Base-by-base conservation (phyloP, 345 rosid species). In the Laguncularia racemosa region DNA sequence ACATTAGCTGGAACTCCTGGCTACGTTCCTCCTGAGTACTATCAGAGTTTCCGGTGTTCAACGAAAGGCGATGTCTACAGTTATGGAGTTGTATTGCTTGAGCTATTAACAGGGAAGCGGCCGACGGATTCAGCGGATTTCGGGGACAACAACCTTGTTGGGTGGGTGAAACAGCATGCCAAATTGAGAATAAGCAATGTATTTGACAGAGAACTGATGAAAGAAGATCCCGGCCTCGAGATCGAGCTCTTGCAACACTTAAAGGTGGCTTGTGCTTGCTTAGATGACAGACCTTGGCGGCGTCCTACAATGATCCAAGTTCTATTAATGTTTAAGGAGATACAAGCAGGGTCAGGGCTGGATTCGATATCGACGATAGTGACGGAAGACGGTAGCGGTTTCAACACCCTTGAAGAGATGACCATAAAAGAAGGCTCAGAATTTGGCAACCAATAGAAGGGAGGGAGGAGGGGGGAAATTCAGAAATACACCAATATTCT, bases 1-100 rank as follows among this genome's bases (percentile, higher is more conserved):
- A 90, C 99, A n/a, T 69, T 93, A 53, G 97, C 97, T 0, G 99
- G 99, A 56, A 93, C 99, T 2, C 99, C 99, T 0, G 99, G 99
- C 16, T 93, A 93, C 49, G 99, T 93, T 15, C 99, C 99, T 57
- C 99, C 99, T 0, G 99, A 93, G 20, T 89, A 93, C 68, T 93
- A 87, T 73, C 99, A 93, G 60, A 85, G 96, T 74, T 93, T 87
- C 67, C 75, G 83, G 63, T 87, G 96, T 66, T 80, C 96, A n/a
- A 84, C 89, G 0, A 84, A 64, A 73, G 99, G 99, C 9, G 99
- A 93, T 55, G 99, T 93, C 19, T 93, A 93, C 63, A 93, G 99
- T 65, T 93, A 79, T 13, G 99, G 97, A 2, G 99, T 93, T 10
- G 99, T 93, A 16, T 72, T 93, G 53, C 88, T 93, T 0, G 97